Evolutionary conservation across 2,329 filamentous ascomycete species (phyloP), one percentile per base, ranked within the genome.

Genomic region (Stachybotrys elegans): DNA sequence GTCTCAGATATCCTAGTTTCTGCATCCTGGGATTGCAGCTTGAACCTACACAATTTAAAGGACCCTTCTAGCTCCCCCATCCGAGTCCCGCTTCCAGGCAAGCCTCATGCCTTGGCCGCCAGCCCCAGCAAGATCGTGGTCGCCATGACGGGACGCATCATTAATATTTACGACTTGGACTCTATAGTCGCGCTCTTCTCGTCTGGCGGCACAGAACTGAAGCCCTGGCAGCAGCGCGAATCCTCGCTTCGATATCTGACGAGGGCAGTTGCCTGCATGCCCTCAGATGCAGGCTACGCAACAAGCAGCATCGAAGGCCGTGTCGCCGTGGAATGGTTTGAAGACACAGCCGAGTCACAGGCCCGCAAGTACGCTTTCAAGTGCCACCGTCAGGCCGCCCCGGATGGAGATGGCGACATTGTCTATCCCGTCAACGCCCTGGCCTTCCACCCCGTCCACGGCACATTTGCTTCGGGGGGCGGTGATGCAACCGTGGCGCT

Each of bases 351-450:
- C 34, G 87, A 92, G 63, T 91, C 87, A 4, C 91, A 97, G 69
- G 85, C 87, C 31, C 81, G 91, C 53, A 97, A 96, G 66, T 98
- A 97, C 64, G 93, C 93, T 13, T 98, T 98, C 79, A 98, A 98
- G 67, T 98, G 93, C 67, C 93, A 98, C 67, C 81, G 93, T 5
- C 88, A 95, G 63, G 76, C 82, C 2, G 75, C 73, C 9, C 67
- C 79, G 2, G 76, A 83, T 32, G 75, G 76, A 9, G 77, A 78
- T 31, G 81, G 75, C 22, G 91, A 95, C 57, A 77, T 95, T 5
- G 88, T 96, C 4, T 95, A 91, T 58, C 91, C 91, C 0, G 91
- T 96, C 53, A 93, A 96, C 60, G 86, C 90, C 3, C 76, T 96
- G 7, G 82, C 88, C 1, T 96, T 95, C 69, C 90, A 96, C 64